Evolutionary conservation across 495 filamentous ascomycete genomes (phyloP).

Genomic region (Penicillium longicatenatum): DNA sequence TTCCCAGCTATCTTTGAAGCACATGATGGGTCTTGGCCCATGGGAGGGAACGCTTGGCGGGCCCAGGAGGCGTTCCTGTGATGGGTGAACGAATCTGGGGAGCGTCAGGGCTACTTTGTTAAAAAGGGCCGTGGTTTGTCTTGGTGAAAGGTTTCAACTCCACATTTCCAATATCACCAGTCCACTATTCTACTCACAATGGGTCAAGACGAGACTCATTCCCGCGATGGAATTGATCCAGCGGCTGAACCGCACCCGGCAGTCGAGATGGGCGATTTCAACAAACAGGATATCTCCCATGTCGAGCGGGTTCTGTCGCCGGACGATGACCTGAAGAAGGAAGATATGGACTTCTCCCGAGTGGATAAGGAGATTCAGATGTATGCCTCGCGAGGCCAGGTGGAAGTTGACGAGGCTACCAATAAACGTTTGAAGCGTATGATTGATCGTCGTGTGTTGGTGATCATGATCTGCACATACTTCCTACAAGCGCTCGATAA

Average conservation of each 20-base stretch:
- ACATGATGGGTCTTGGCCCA: slow-evolving; percentile 1
- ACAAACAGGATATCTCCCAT: slow-evolving; percentile 48
- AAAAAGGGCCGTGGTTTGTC: not conserved
- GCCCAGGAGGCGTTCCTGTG: not conserved
- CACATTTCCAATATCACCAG: not conserved
- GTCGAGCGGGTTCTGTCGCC: slow-evolving; percentile 49
- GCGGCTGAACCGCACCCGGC: not conserved
- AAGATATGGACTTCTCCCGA: slow-evolving; percentile 52
- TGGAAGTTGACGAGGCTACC: slow-evolving; percentile 57
- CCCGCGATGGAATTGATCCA: slow-evolving; percentile 11
- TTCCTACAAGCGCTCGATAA: slow-evolving; percentile 76
- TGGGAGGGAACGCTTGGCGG: not conserved
- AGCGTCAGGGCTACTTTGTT: not conserved
- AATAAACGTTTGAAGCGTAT: slow-evolving; percentile 52
- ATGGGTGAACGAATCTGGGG: not conserved
- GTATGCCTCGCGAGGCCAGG: slow-evolving; percentile 52
- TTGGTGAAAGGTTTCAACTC: not conserved
- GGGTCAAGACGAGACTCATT: slow-evolving; percentile 10
- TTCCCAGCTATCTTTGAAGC: not conserved
- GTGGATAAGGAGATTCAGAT: slow-evolving; percentile 66
- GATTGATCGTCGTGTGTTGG: slow-evolving; percentile 58
- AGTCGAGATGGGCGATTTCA: slow-evolving; percentile 19
- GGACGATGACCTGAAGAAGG: slow-evolving; percentile 43
- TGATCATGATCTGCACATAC: slow-evolving; percentile 55
- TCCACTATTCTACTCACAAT: slow-evolving; percentile 3